A percentile compares a stretch with the other conserved stretches of the same genome.
Evolutionary conservation across 2,329 filamentous ascomycete species (phyloP).

Genomic region (Delphinella strobiligena): DNA sequence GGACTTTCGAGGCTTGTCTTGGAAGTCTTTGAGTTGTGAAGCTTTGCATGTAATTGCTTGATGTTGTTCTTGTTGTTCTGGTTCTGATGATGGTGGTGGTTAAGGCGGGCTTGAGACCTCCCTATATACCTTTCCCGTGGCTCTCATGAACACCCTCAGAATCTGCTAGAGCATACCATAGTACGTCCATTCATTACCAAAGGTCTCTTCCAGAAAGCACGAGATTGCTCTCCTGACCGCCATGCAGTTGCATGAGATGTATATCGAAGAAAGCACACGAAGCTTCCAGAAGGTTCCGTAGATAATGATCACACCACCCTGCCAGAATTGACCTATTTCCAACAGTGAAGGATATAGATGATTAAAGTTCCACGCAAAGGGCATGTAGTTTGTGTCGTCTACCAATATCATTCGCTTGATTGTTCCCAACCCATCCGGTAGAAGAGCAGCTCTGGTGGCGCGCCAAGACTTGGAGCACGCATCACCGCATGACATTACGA

Average conservation of each 20-base stretch:
- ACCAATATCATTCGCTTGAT: no score
- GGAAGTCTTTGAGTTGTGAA: conserved; percentile 17
- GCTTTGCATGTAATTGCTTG: conserved; percentile 16
- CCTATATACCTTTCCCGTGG: conserved; percentile 4
- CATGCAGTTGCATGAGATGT: conserved; percentile 18
- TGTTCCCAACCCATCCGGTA: no score
- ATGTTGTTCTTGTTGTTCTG: conserved; percentile 11
- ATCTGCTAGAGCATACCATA: conserved; percentile 3
- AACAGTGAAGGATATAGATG: no score
- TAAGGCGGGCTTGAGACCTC: not conserved
- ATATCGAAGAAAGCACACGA: conserved; percentile 22
- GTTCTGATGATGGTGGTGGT: conserved; percentile 15
- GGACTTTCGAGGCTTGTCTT: conserved; percentile 15
- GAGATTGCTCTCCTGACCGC: conserved; percentile 4
- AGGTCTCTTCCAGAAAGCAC: conserved; percentile 4
- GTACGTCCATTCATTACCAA: conserved; percentile 4
- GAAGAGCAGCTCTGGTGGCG: no score
- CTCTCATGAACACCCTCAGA: conserved; percentile 1
- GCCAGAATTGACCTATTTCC: no score
- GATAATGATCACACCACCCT: conserved; percentile 1
- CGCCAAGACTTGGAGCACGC: not conserved
- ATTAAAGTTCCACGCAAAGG: no score
- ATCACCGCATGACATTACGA: conserved; percentile 48
- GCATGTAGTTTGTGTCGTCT: no score
- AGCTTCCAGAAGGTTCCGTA: conserved; percentile 8